phyloP scores from a whole-genome alignment of 1,139 yeast genomes.

The Blastobotrys malaysiensis region DNA sequence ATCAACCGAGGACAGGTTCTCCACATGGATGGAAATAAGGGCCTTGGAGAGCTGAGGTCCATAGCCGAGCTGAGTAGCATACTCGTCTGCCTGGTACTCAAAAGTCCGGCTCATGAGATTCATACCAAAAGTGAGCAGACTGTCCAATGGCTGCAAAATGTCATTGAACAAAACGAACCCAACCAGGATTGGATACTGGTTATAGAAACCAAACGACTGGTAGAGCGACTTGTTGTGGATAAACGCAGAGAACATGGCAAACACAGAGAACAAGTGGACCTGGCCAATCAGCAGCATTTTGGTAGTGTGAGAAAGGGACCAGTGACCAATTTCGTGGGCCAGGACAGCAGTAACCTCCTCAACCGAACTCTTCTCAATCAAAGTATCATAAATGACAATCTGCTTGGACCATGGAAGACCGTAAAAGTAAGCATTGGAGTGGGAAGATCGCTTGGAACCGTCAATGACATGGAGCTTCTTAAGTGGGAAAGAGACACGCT shows the following conservation, averaged over 20 bases:
- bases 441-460: slow-evolving; percentile 92
- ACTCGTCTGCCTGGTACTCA: slow-evolving; percentile 90
- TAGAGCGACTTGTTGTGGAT: slow-evolving; percentile 73
- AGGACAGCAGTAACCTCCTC: slow-evolving; percentile 87
- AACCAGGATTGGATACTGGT: slow-evolving; percentile 62
- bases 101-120: slow-evolving; percentile 73
- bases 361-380: slow-evolving; percentile 70
- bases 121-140: slow-evolving; percentile 57
- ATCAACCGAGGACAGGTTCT: slow-evolving; percentile 76
- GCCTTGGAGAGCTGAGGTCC: slow-evolving; percentile 64
- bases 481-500: slow-evolving; percentile 74
- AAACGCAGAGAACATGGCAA: slow-evolving; percentile 72
- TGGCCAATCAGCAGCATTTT: slow-evolving; percentile 63
- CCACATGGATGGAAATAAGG: slow-evolving; percentile 67
- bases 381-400: slow-evolving; percentile 87
- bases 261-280: slow-evolving; percentile 55
- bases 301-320: slow-evolving; percentile 84
- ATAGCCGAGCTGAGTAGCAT: slow-evolving; percentile 70
- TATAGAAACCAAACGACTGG: slow-evolving; percentile 68
- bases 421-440: slow-evolving; percentile 91
- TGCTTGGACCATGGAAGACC: slow-evolving; percentile 97
- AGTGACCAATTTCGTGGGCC: slow-evolving; percentile 97
- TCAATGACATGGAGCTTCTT: slow-evolving; percentile 81
- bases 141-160: slow-evolving; percentile 70
- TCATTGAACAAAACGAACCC: slow-evolving; percentile 67